Evolutionary conservation across 495 filamentous ascomycete species (phyloP), one percentile per base, ranked within the genome.

Genomic region (Penicillium parvum): DNA sequence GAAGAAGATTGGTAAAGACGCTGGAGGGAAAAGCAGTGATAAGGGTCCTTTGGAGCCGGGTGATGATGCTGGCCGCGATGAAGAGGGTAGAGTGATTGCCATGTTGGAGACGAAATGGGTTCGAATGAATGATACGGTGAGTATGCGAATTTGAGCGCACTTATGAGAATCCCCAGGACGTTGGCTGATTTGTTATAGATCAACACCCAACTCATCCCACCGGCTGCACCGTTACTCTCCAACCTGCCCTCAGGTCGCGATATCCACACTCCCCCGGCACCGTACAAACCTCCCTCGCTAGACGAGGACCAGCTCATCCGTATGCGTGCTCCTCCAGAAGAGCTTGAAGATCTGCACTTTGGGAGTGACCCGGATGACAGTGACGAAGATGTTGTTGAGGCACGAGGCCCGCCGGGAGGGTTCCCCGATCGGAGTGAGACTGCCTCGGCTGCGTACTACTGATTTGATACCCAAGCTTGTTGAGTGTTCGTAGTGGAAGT

Each of bases 41-140:
- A 86, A 75, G 51, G 82, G 80, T 3, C 69, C 74, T 12, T 57
- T 76, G 22, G 76, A 81, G 33, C 88, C 90, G 75, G 90, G 91
- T 0, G 71, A 83, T 34, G 88, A 95, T 66, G 92, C 84, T 0
- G 92, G 92, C 0, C 78, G 74, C 47, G 60, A 85, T 14, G 92
- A 96, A 56, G 92, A 98, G 64, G 77, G 75, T n/a, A 71, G 86
- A 34, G 85, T 96, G 1, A 72, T 95, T 46, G 83, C 90, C 49
- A 88, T 86, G 81, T 62, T 98, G 40, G 84, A 95, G 58, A 73
- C 71, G 34, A 96, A 95, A 60, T 98, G 92, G 92, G 76, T 75
- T 21, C 88, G 88, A 65, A 79, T 86, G 68, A 98, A 98, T 61
- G 88, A 96, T 66, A 94, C 86, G 10, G 87, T 95, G 59, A 68